Base-by-base conservation (phyloP, 768 basidiomycete species). In the Lentinula edodes region DNA sequence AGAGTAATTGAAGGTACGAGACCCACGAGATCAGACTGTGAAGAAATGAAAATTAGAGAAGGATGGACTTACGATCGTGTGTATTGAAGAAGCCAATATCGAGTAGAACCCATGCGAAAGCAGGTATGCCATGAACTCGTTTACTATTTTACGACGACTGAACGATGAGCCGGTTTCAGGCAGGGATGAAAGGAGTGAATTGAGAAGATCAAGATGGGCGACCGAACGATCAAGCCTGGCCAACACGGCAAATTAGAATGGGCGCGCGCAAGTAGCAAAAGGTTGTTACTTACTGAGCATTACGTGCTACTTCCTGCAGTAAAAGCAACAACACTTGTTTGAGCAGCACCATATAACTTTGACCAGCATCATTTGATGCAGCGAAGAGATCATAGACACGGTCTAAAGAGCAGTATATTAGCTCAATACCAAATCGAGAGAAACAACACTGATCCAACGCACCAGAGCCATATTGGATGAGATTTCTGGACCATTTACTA, bases 201-300 rank as follows among this genome's bases (percentile, higher is more conserved):
- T 78, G 39, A 91, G 71, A 12, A 86, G 75, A 50, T 72, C 70
- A 13, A 91, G 75, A 67, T 88, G 83, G 0, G 72, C 38, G 2
- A 75, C 45, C 0, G 85, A 76, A 63, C 78, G 52, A 2, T 69
- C 64, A n/a, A 83, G 79, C 66, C 89, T 89, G 54, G 35, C n/a
- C 42, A 28, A 2, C n/a, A 54, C 43, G 5, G 18, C 23, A 28
- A 20, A 15, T 59, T 15, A 50, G 15, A n/a, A 23, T 28, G 28
- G 28, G 3, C 28, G 28, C 28, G 28, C 23, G 6, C 20, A 34
- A n/a, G 34, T 13, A 28, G n/a, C 3, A 46, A 46, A 6, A 15
- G 18, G 34, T 35, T 13, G 4, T 6, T n/a, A 32, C 36, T 41
- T 15, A 76, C 86, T 52, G 51, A 39, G 59, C 34, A 52, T 60